phyloP scores from a whole-genome alignment of 2,329 filamentous ascomycete genomes.

The Fusarium sp. region DNA sequence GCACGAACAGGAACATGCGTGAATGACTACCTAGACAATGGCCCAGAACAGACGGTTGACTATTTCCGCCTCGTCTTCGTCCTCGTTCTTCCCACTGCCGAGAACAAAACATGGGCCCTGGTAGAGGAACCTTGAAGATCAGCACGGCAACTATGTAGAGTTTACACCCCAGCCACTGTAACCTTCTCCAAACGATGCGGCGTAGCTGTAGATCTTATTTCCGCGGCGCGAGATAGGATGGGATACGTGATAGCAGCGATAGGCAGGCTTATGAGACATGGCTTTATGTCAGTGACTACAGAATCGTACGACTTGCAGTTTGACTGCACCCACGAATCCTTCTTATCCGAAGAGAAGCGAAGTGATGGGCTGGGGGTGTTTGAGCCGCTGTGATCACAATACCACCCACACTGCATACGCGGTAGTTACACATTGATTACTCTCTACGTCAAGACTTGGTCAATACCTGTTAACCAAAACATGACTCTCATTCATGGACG shows the following conservation, averaged over 20 bases:
- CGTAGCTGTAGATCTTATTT: constrained; percentile 23
- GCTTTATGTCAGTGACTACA: constrained; percentile 26
- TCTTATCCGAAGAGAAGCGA: constrained; percentile 18
- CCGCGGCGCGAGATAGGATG: constrained; percentile 11
- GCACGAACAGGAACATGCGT: neutral
- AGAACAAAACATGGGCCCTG: constrained; percentile 18
- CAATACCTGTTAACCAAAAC: neutral
- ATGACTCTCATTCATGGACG: constrained; percentile 1
- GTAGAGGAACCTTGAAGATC: constrained; percentile 22
- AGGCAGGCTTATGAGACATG: constrained; percentile 29
- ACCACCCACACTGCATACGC: constrained; percentile 24
- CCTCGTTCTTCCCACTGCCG: constrained; percentile 5
- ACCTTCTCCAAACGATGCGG: constrained; percentile 19
- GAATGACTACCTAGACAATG: neutral
- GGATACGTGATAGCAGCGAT: neutral
- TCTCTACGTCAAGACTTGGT: neutral
- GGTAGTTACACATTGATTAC: constrained; percentile 3
- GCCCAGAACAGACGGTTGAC: constrained; percentile 10
- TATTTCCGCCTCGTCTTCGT: constrained; percentile 9
- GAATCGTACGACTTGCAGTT: constrained; percentile 37
- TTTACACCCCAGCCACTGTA: constrained; percentile 18
- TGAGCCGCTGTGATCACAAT: constrained; percentile 14
- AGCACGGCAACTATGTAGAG: constrained; percentile 19
- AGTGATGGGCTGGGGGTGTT: constrained; percentile 5
- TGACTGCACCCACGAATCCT: constrained; percentile 1